phyloP scores from a whole-genome alignment of 345 rosid genomes.

The Balakata baccata region DNA sequence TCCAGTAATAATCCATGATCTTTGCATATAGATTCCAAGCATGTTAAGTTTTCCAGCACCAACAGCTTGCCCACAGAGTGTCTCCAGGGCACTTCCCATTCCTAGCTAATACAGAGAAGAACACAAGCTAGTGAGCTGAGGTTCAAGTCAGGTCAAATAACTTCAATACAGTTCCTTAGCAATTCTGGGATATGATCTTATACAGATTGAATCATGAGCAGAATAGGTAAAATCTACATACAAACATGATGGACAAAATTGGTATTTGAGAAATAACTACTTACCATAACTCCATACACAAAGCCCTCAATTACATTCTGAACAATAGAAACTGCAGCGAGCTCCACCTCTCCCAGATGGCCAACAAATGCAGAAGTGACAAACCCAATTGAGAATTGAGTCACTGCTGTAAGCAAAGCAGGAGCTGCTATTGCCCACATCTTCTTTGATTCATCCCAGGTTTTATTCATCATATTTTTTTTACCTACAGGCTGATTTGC shows the following conservation, averaged over 20 bases:
- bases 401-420: constrained; percentile 35
- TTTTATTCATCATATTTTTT: constrained; percentile 5
- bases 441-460: constrained; percentile 45
- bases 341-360: constrained; percentile 43
- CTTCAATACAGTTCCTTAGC: not conserved
- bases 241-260: not conserved
- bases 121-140: not conserved
- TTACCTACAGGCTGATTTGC: not conserved
- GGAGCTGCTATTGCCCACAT: constrained; percentile 55
- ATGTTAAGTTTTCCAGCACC: constrained; percentile 48
- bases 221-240: not conserved
- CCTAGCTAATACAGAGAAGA: constrained; percentile 39
- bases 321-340: constrained; percentile 43
- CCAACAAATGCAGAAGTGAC: constrained; percentile 45
- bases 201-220: too few species aligned
- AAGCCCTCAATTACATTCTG: constrained; percentile 45
- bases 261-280: constrained; percentile 1
- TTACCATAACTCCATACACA: constrained; percentile 50
- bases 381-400: constrained; percentile 44
- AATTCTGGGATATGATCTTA: not conserved
- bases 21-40: constrained; percentile 57
- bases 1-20: constrained; percentile 44
- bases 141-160: not conserved
- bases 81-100: constrained; percentile 64
- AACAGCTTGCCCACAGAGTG: constrained; percentile 56